phyloP scores from a whole-genome alignment of 2,329 filamentous ascomycete genomes.

The Colletotrichum sp. region DNA sequence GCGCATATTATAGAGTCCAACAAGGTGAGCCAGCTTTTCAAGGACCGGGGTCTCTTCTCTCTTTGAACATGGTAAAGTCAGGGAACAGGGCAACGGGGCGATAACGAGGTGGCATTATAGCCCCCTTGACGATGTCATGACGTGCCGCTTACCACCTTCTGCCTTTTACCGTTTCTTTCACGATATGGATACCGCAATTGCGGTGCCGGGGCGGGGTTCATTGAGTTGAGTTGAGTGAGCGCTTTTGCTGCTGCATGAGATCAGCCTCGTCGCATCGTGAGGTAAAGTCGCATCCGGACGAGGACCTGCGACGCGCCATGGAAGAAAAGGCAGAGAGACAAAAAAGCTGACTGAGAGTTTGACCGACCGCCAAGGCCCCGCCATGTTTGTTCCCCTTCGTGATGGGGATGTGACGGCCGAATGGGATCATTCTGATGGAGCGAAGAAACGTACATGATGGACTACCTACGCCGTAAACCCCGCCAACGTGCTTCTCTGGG shows the following conservation, averaged over 20 bases:
- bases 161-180: background rate
- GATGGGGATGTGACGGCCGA: background rate
- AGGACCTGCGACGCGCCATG: background rate
- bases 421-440: background rate
- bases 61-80: background rate
- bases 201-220: background rate
- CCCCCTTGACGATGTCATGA: conserved; percentile 9
- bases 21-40: background rate
- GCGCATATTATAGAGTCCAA: background rate
- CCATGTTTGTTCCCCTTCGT: background rate
- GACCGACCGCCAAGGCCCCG: background rate
- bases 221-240: background rate
- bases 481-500: background rate
- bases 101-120: conserved; percentile 11
- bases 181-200: background rate
- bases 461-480: background rate
- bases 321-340: background rate
- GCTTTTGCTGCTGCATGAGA: background rate
- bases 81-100: background rate
- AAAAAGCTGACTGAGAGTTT: background rate
- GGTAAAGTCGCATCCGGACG: background rate
- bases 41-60: background rate
- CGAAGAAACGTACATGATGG: background rate
- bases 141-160: conserved; percentile 3
- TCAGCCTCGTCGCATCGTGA: background rate